Evolutionary conservation across 2,329 filamentous ascomycete species (phyloP).

Genomic region (Aplosporella prunicola): DNA sequence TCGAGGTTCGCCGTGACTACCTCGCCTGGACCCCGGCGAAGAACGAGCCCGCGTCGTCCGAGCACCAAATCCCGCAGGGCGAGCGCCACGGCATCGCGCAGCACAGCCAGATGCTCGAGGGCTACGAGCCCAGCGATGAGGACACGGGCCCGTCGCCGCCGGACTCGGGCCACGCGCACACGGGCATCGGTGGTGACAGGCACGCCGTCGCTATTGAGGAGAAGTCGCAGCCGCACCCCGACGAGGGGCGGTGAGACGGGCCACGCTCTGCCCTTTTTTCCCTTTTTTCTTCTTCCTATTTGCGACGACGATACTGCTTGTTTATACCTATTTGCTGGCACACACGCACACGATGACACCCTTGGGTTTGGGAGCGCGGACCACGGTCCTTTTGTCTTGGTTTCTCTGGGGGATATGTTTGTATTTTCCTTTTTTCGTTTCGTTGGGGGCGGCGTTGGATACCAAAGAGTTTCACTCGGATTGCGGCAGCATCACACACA

Average conservation of each 20-base stretch:
- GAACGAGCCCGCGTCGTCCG: slow-evolving; percentile 50
- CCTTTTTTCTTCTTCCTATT: background rate
- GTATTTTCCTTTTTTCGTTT: slow-evolving; percentile 1
- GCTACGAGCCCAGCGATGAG: slow-evolving; percentile 40
- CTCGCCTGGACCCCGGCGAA: slow-evolving; percentile 76
- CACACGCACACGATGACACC: no score
- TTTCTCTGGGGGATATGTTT: no score
- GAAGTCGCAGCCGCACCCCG: no score
- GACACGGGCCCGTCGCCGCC: no score
- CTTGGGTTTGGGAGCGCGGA: no score
- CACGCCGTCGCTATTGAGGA: slow-evolving; percentile 44
- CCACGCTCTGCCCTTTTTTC: background rate
- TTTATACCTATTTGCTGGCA: no score
- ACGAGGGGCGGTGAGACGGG: background rate
- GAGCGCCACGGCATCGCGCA: slow-evolving; percentile 61
- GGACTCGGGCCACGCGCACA: slow-evolving; percentile 35
- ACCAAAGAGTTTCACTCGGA: slow-evolving; percentile 15
- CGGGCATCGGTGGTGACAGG: slow-evolving; percentile 42
- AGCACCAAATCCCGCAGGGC: slow-evolving; percentile 53
- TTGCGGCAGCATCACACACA: no score
- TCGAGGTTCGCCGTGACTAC: slow-evolving; percentile 81
- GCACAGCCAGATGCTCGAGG: slow-evolving; percentile 57
- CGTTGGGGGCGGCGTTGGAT: slow-evolving; percentile 21
- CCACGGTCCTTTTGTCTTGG: no score
- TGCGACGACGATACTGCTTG: slow-evolving; percentile 12